phyloP scores from a whole-genome alignment of 2,329 filamentous ascomycete species.

The Grosmannia serpens region DNA sequence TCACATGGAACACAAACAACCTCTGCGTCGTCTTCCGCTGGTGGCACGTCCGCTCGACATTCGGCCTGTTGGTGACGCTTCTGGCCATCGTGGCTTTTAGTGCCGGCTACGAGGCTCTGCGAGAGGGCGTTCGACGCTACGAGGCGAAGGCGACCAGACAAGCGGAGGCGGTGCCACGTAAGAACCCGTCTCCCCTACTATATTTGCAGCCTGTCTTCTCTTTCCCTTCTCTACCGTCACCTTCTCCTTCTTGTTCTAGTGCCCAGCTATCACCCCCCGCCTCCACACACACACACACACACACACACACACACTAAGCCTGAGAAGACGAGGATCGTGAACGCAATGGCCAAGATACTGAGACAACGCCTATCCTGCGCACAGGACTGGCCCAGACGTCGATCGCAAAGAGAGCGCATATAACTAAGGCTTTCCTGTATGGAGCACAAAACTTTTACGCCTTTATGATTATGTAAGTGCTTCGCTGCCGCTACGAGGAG shows the following conservation, averaged over 20 bases:
- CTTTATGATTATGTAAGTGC: conserved; percentile 95
- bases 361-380: conserved; percentile 50
- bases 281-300: not conserved
- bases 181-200: conserved; percentile 21
- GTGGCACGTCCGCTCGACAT: conserved; percentile 72
- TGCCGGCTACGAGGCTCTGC: conserved; percentile 86
- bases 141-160: conserved; percentile 45
- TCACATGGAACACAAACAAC: conserved; percentile 88
- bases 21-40: conserved; percentile 91
- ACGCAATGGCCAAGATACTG: conserved; percentile 38
- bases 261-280: not conserved
- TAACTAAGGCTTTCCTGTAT: conserved; percentile 76
- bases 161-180: conserved; percentile 40
- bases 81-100: conserved; percentile 70
- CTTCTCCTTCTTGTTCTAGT: not conserved
- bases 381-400: conserved; percentile 60
- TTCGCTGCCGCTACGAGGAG: not conserved
- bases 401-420: conserved; percentile 55
- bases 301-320: not conserved
- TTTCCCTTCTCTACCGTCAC: not conserved
- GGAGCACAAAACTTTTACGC: conserved; percentile 95
- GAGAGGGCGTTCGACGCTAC: conserved; percentile 65
- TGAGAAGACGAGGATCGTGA: conserved; percentile 5
- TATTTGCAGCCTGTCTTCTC: not conserved
- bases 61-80: conserved; percentile 71